Conservation (phyloP, 169 alveolate genomes). For the Babesia sp. region DNA sequence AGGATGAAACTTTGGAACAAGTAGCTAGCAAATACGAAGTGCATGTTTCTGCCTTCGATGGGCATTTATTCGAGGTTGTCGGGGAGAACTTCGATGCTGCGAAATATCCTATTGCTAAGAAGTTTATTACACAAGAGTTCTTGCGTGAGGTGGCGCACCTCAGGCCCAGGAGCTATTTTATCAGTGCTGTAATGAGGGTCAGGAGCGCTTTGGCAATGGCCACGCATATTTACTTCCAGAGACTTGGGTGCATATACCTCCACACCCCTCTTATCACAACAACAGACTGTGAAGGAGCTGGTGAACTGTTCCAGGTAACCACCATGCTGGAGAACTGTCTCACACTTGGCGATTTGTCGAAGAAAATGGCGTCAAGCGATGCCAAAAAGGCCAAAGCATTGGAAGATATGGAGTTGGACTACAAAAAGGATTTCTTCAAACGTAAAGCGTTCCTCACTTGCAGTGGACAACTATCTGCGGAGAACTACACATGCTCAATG, state of each 20-base stretch:
- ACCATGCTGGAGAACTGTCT: constrained; percentile 85
- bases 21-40: constrained; percentile 56
- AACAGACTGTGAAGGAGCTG: constrained; percentile 99
- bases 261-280: constrained; percentile 98
- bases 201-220: constrained; percentile 94
- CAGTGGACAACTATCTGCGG: constrained; percentile 96
- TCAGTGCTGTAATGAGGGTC: constrained; percentile 91
- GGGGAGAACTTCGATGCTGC: constrained; percentile 88
- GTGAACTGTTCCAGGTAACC: constrained; percentile 97
- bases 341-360: constrained; percentile 55
- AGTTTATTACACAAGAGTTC: constrained; percentile 90
- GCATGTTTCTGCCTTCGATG: constrained; percentile 63
- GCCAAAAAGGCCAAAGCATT: not conserved
- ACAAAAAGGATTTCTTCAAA: constrained; percentile 93
- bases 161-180: constrained; percentile 94
- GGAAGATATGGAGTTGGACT: constrained; percentile 66
- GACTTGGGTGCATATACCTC: constrained; percentile 92
- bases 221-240: constrained; percentile 93
- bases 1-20: constrained; percentile 61
- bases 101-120: constrained; percentile 93
- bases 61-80: constrained; percentile 70
- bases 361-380: constrained; percentile 3
- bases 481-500: constrained; percentile 91
- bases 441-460: constrained; percentile 95
- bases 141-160: constrained; percentile 95